A percentile compares a stretch with the other conserved stretches of the same genome.
These are phyloP conservation scores for Dactylellina drechsleri DNA, from an alignment of 2,329 filamentous ascomycete species.

Conservation along the genomic window DNA sequence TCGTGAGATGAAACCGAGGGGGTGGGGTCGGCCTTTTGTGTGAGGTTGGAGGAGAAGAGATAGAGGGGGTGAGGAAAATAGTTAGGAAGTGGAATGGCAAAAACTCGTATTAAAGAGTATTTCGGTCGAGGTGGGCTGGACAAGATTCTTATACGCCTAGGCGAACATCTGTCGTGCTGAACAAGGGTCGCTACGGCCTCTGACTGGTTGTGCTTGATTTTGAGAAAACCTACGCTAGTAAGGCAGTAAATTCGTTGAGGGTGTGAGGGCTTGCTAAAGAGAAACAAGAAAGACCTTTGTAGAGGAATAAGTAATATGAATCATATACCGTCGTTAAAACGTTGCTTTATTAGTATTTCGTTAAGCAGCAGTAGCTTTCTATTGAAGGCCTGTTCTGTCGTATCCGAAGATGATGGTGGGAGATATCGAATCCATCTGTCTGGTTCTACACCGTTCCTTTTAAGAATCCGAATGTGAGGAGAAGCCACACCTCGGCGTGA, in stretches of 20 bases:
- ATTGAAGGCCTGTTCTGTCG: constrained; percentile 21
- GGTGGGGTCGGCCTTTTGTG: constrained; percentile 72
- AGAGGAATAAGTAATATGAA: constrained; percentile 54
- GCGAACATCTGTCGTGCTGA: constrained; percentile 46
- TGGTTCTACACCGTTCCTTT: constrained; percentile 47
- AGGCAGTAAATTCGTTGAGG: constrained; percentile 44
- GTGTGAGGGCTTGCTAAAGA: constrained; percentile 51
- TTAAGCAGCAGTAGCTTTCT: constrained; percentile 16
- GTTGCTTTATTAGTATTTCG: constrained; percentile 49
- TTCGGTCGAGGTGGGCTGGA: constrained; percentile 52
- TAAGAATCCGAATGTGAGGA: constrained; percentile 49
- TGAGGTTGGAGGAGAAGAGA: constrained; percentile 61
- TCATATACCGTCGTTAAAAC: constrained; percentile 52
- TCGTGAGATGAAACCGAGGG: constrained; percentile 67
- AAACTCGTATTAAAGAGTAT: constrained; percentile 67
- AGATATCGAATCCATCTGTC: constrained; percentile 49
- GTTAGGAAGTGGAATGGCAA: constrained; percentile 65
- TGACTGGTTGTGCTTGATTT: constrained; percentile 48
- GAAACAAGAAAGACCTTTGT: constrained; percentile 54
- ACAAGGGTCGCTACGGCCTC: constrained; percentile 54
- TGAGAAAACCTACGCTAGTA: constrained; percentile 51
- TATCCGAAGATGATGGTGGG: constrained; percentile 45
- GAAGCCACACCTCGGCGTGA: constrained; percentile 52
- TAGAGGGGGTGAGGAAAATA: constrained; percentile 69
- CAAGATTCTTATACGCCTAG: constrained; percentile 53